Evolutionary conservation across 345 rosid genomes (phyloP), one percentile per base, ranked within the genome.

Genomic region (Litchi chinensis): DNA sequence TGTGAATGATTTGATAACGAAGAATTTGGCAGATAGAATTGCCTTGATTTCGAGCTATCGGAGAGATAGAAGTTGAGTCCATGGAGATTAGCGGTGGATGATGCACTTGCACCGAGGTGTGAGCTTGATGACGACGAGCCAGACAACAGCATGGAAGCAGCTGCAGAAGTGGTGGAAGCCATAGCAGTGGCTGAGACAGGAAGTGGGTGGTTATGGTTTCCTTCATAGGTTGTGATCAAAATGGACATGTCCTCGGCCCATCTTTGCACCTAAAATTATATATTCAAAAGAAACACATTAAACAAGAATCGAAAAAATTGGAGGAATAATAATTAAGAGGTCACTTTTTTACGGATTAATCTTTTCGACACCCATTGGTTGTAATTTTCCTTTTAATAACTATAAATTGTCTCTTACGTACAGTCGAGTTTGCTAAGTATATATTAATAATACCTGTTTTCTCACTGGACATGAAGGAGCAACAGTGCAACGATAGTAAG

Each of bases 161-260:
- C 99, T 1, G 98, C 97, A 1, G 96, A 90, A 65, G 98, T 95
- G 68, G 99, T 89, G 68, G 98, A 93, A 75, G 98, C 98, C 98
- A 95, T 93, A n/a, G 97, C 92, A 0, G 97, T 93, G 54, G 99
- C 99, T 13, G 99, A 85, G 65, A 89, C 70, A 4, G 97, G 89
- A 83, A 95, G 99, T 44, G 93, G 92, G 76, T 95, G 99, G 87
- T 90, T 95, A 85, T 95, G 99, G 56, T 87, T 87, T 81, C 99
- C 99, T 88, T 95, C 99, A 59, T 95, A 95, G 63, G 99, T 93
- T 69, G 98, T 91, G 80, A 88, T 88, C 73, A 95, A 86, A 66
- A 95, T 86, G 32, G 98, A 88, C 97, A 90, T 88, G 81, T 95
- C 99, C 6, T 95, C 90, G 0, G 86, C 89, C 74, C 92, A 92